phyloP scores from a whole-genome alignment of 2,329 filamentous ascomycete species.

The Ophiostoma piceae region DNA sequence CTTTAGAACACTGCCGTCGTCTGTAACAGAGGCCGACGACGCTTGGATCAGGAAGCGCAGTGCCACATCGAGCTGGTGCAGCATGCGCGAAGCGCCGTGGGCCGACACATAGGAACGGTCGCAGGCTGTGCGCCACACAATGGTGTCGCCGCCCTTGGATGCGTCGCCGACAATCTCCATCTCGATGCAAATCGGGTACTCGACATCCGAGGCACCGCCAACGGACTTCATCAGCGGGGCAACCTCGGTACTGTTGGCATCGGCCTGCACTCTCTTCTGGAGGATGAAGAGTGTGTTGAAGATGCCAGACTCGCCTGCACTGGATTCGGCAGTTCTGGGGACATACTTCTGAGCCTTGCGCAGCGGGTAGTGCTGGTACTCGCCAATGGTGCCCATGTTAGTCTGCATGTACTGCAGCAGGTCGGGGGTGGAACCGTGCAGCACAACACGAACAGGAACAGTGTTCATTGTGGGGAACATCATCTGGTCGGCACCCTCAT shows the following conservation, averaged over 20 bases:
- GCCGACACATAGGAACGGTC: constrained; percentile 51
- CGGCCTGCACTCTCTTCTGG: constrained; percentile 37
- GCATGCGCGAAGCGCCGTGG: constrained; percentile 44
- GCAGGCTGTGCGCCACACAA: constrained; percentile 64
- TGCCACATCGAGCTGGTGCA: constrained; percentile 55
- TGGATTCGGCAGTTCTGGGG: constrained; percentile 31
- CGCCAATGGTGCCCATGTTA: constrained; percentile 58
- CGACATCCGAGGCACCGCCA: constrained; percentile 60
- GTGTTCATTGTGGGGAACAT: constrained; percentile 94
- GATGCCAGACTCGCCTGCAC: constrained; percentile 35
- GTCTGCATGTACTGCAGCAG: constrained; percentile 71
- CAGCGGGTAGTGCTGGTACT: constrained; percentile 72
- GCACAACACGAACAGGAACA: constrained; percentile 63
- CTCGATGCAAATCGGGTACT: constrained; percentile 79
- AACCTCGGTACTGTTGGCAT: neutral
- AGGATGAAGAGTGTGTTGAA: constrained; percentile 56
- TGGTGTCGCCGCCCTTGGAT: neutral
- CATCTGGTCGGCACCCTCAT: constrained; percentile 59
- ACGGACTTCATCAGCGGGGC: constrained; percentile 55
- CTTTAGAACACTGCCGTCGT: constrained; percentile 40
- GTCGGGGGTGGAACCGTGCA: constrained; percentile 61
- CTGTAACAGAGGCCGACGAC: constrained; percentile 28
- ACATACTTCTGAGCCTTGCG: constrained; percentile 59
- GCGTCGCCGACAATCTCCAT: constrained; percentile 53
- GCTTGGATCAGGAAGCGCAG: constrained; percentile 51